These are phyloP conservation scores for Exophiala lecanii-corni DNA, from an alignment of 2,329 filamentous ascomycete species.

Conservation along the genomic window DNA sequence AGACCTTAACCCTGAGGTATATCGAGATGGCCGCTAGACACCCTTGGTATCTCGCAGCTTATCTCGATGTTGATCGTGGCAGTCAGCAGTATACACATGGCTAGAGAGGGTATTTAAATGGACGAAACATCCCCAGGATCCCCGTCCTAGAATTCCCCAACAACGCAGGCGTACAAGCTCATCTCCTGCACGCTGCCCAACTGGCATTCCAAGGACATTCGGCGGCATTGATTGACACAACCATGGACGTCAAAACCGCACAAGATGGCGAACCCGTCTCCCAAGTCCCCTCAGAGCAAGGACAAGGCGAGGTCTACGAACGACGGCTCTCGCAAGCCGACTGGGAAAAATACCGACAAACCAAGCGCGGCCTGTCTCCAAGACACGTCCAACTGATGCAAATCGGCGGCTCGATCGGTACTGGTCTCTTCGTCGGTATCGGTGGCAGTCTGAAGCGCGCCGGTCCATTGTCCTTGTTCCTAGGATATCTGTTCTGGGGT, in stretches of 20 bases:
- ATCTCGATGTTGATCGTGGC: too few relatives aligned
- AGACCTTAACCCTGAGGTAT: too few relatives aligned
- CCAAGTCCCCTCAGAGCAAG: neutral
- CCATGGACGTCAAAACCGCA: neutral
- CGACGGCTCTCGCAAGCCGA: constrained; percentile 16
- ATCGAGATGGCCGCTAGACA: too few relatives aligned
- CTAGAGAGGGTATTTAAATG: too few relatives aligned
- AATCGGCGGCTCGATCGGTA: constrained; percentile 37
- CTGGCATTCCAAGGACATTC: too few relatives aligned
- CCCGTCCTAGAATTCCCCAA: too few relatives aligned
- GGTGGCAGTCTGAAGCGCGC: constrained; percentile 32
- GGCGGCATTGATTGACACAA: too few relatives aligned
- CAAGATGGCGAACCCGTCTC: neutral
- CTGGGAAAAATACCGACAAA: constrained; percentile 24
- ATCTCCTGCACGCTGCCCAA: too few relatives aligned
- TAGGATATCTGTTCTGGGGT: constrained; percentile 33
- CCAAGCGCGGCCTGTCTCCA: constrained; percentile 33
- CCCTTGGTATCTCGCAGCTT: too few relatives aligned
- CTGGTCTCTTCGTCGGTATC: constrained; percentile 34
- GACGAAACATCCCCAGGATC: too few relatives aligned
- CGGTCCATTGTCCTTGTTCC: constrained; percentile 33
- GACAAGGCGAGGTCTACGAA: constrained; percentile 12
- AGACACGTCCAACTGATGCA: constrained; percentile 39
- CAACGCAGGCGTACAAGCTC: too few relatives aligned
- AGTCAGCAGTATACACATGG: too few relatives aligned